These are phyloP conservation scores for Novymonas esmeraldas DNA, from an alignment of 208 protist genomes.

Conservation along the genomic window DNA sequence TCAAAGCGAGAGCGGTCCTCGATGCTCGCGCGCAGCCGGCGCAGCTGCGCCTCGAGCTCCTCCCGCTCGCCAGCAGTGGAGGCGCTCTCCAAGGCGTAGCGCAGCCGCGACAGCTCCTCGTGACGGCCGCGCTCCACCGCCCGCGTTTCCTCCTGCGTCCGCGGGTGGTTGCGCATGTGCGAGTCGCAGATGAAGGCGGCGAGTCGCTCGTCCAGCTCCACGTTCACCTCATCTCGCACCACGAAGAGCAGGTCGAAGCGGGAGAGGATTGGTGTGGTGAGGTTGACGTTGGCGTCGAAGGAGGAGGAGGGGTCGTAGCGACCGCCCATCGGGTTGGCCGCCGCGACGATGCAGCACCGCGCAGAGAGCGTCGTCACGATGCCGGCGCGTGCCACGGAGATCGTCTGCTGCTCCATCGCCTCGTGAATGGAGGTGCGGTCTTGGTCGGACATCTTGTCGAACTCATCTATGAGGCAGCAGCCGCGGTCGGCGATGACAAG, in stretches of 20 bases:
- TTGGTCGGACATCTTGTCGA: slow-evolving; percentile 99
- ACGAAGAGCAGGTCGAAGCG: slow-evolving; percentile 97
- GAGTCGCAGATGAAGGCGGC: slow-evolving; percentile 96
- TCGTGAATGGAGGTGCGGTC: slow-evolving; percentile 99
- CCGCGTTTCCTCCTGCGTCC: slow-evolving; percentile 69
- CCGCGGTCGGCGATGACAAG: slow-evolving; percentile 99
- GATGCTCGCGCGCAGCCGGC: slow-evolving; percentile 47
- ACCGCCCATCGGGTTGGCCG: slow-evolving; percentile 98
- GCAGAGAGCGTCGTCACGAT: slow-evolving; percentile 99
- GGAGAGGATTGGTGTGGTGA: slow-evolving; percentile 99
- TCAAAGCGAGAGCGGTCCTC: slow-evolving; percentile 48
- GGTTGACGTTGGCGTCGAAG: slow-evolving; percentile 98
- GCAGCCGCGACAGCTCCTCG: slow-evolving; percentile 63
- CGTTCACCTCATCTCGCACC: slow-evolving; percentile 97
- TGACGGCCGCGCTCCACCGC: slow-evolving; percentile 52
- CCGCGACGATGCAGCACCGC: slow-evolving; percentile 97
- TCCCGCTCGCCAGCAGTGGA: slow-evolving; percentile 68
- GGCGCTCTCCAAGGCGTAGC: slow-evolving; percentile 69
- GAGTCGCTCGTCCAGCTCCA: slow-evolving; percentile 94
- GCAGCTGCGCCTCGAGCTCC: slow-evolving; percentile 55
- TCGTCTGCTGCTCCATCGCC: slow-evolving; percentile 99
- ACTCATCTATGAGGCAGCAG: slow-evolving; percentile 99
- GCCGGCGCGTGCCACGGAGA: slow-evolving; percentile 99
- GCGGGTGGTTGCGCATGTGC: slow-evolving; percentile 94
- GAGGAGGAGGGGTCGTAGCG: slow-evolving; percentile 96